Conservation (phyloP, 169 alveolate genomes). For the Plasmodium blacklocki region DNA sequence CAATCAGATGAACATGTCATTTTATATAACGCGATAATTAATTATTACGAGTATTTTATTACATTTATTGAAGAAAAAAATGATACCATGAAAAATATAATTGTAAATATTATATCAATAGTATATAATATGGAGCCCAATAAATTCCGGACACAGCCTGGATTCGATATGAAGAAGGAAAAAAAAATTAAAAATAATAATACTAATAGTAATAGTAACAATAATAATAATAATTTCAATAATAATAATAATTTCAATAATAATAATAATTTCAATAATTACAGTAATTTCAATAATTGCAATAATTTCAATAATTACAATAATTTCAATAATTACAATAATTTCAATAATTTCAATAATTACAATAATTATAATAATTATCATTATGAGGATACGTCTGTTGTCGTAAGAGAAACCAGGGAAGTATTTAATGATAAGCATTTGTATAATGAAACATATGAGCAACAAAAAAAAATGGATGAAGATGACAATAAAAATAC, state of each 20-base stretch:
- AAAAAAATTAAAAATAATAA: too few species aligned
- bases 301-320: too few species aligned
- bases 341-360: too few species aligned
- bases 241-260: too few species aligned
- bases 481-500: background rate
- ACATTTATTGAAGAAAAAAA: constrained; percentile 62
- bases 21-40: constrained; percentile 34
- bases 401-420: background rate
- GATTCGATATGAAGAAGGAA: too few species aligned
- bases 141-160: background rate
- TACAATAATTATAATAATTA: too few species aligned
- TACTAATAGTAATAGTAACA: too few species aligned
- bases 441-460: too few species aligned
- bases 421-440: background rate
- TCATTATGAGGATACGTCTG: background rate
- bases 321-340: too few species aligned
- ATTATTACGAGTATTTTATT: constrained; percentile 50
- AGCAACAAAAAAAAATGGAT: background rate
- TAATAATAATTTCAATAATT: too few species aligned
- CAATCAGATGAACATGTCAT: constrained; percentile 7
- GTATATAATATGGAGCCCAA: background rate
- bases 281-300: too few species aligned
- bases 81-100: background rate
- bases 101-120: background rate
- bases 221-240: too few species aligned